Conservation (phyloP, 2,329 filamentous ascomycete species). For the Beauveria sp. region DNA sequence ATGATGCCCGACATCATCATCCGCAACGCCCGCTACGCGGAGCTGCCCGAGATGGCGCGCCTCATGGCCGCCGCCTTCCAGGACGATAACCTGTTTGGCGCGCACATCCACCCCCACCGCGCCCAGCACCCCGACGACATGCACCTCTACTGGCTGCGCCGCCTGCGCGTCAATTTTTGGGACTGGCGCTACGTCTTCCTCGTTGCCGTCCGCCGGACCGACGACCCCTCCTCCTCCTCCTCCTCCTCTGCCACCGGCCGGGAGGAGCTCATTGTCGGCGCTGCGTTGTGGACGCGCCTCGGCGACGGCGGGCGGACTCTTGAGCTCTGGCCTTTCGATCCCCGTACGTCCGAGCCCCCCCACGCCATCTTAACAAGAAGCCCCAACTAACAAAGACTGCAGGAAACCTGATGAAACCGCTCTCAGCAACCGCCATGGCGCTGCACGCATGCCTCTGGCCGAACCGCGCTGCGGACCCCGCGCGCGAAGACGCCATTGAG, state of each 20-base stretch:
- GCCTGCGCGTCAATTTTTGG: slow-evolving; percentile 21
- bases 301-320: slow-evolving; percentile 14
- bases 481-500: slow-evolving; percentile 16
- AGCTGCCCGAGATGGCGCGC: slow-evolving; percentile 22
- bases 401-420: slow-evolving; percentile 16
- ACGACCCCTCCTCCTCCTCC: background rate
- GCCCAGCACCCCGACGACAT: slow-evolving; percentile 23
- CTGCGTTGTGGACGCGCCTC: slow-evolving; percentile 19
- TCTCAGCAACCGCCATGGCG: slow-evolving; percentile 11
- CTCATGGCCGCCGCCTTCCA: slow-evolving; percentile 25
- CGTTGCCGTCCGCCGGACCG: slow-evolving; percentile 18
- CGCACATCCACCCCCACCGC: slow-evolving; percentile 27
- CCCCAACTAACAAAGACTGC: background rate
- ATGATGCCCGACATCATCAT: slow-evolving; percentile 5
- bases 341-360: slow-evolving; percentile 12
- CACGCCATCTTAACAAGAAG: no score
- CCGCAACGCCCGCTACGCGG: slow-evolving; percentile 16
- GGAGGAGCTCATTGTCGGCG: slow-evolving; percentile 16
- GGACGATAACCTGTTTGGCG: slow-evolving; percentile 26
- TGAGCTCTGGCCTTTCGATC: slow-evolving; percentile 15
- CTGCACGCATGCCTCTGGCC: slow-evolving; percentile 14
- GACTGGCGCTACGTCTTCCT: slow-evolving; percentile 21
- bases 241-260: no score
- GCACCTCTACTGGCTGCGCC: slow-evolving; percentile 23
- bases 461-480: slow-evolving; percentile 17